Conservation (phyloP, 306 rosid species). For the Glycyrrhiza uralensis region DNA sequence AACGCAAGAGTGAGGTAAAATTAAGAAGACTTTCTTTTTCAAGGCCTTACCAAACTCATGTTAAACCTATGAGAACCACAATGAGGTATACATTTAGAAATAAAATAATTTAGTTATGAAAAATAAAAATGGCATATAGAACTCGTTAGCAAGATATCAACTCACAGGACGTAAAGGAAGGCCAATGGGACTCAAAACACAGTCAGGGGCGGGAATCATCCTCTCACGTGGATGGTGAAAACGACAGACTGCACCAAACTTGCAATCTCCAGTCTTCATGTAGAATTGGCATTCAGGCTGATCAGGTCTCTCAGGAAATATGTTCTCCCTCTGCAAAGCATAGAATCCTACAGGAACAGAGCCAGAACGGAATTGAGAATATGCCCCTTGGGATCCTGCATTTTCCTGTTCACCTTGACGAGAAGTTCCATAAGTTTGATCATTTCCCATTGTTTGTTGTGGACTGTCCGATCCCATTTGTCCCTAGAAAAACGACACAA, state of each 20-base stretch:
- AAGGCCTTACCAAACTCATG: background rate
- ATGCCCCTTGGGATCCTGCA: constrained; percentile 66
- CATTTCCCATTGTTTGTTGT: constrained; percentile 64
- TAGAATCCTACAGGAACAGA: constrained; percentile 73
- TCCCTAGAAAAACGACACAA: constrained; percentile 56
- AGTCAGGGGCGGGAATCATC: constrained; percentile 84
- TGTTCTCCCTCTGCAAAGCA: constrained; percentile 85
- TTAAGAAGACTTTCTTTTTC: constrained; percentile 6
- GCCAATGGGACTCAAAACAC: constrained; percentile 88
- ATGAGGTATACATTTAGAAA: background rate
- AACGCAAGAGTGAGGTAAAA: background rate
- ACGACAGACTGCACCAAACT: constrained; percentile 94
- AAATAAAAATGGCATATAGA: constrained; percentile 11
- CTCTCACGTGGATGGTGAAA: constrained; percentile 96
- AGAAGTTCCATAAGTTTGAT: constrained; percentile 69
- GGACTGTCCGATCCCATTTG: constrained; percentile 84
- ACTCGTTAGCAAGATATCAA: constrained; percentile 9
- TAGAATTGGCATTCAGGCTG: constrained; percentile 98
- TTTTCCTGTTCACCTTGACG: constrained; percentile 58
- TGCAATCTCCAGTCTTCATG: constrained; percentile 98
- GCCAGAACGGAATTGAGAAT: constrained; percentile 62
- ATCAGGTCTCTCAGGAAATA: constrained; percentile 96
- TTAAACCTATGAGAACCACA: background rate
- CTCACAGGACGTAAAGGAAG: constrained; percentile 95
- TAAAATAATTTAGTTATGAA: constrained; percentile 5